These are phyloP conservation scores for Fusarium heterosporum DNA, from an alignment of 2,329 filamentous ascomycete genomes.

Conservation along the genomic window DNA sequence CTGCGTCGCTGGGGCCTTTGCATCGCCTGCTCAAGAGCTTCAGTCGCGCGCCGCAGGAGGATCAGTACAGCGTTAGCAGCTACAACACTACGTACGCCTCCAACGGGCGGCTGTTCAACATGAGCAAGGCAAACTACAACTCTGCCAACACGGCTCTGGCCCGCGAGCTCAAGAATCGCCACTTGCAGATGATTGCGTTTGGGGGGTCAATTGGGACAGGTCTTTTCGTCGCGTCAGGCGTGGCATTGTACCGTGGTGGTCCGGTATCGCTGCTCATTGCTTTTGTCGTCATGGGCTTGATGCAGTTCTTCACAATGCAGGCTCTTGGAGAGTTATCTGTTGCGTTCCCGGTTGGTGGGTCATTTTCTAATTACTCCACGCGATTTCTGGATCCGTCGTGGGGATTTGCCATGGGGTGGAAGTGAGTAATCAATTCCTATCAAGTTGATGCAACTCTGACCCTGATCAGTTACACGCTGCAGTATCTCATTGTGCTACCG, in stretches of 20 bases:
- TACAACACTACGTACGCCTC: slow-evolving; percentile 16
- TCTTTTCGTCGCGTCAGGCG: slow-evolving; percentile 87
- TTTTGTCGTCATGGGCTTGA: slow-evolving; percentile 80
- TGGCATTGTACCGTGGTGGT: slow-evolving; percentile 76
- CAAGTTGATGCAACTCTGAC: neutral
- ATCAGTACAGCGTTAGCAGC: slow-evolving; percentile 26
- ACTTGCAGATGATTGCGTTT: slow-evolving; percentile 62
- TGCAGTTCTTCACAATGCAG: slow-evolving; percentile 93
- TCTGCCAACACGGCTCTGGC: slow-evolving; percentile 81
- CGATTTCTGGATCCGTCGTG: slow-evolving; percentile 94
- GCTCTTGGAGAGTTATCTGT: slow-evolving; percentile 92
- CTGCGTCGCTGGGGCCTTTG: neutral
- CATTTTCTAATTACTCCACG: slow-evolving; percentile 91
- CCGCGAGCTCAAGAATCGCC: slow-evolving; percentile 80
- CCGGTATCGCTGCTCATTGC: slow-evolving; percentile 81
- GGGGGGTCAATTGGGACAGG: slow-evolving; percentile 90
- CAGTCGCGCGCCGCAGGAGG: slow-evolving; percentile 27
- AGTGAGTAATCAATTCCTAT: slow-evolving; percentile 59
- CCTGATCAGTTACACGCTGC: slow-evolving; percentile 75
- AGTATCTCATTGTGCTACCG: slow-evolving; percentile 86
- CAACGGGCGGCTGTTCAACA: slow-evolving; percentile 59
- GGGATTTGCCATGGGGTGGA: slow-evolving; percentile 97
- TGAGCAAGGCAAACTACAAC: slow-evolving; percentile 72
- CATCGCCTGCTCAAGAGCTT: slow-evolving; percentile 30
- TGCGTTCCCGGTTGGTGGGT: slow-evolving; percentile 88